A percentile compares a stretch with the other conserved stretches of the same genome.
Evolutionary conservation across 2,329 filamentous ascomycete species (phyloP).

Genomic region (Paramyrothecium roridum): DNA sequence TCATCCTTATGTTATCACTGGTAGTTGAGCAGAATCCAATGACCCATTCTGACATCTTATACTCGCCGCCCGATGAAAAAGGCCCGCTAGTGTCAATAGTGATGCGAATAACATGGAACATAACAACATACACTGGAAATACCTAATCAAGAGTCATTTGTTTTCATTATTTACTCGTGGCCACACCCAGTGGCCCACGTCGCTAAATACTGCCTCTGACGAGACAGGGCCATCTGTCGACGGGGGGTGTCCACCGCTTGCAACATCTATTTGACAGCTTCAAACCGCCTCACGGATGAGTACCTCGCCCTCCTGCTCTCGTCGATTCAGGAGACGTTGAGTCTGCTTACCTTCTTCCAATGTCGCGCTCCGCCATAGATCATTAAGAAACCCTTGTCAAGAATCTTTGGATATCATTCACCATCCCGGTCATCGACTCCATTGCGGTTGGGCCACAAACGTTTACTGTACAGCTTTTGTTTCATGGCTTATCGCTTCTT

Average conservation of each 20-base stretch:
- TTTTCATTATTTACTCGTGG: not conserved
- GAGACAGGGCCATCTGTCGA: not conserved
- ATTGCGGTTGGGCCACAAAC: not conserved
- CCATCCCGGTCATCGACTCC: not conserved
- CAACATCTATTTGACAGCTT: not conserved
- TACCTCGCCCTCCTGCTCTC: not conserved
- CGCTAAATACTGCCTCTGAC: not conserved
- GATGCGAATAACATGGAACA: no score
- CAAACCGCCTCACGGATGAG: not conserved
- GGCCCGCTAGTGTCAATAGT: no score
- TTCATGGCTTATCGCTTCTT: not conserved
- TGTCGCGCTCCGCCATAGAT: not conserved
- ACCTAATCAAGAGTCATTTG: not conserved
- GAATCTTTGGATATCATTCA: not conserved
- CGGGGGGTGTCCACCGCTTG: not conserved
- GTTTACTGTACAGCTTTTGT: not conserved
- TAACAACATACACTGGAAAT: not conserved
- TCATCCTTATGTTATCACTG: no score
- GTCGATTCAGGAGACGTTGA: not conserved
- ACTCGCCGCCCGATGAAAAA: no score
- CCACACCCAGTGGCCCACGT: not conserved
- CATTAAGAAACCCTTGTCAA: not conserved
- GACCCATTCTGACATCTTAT: no score
- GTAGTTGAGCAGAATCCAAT: no score
- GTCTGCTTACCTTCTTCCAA: not conserved